Conservation (phyloP, 1,284 basidiomycete species). For the Vanrija sp. region DNA sequence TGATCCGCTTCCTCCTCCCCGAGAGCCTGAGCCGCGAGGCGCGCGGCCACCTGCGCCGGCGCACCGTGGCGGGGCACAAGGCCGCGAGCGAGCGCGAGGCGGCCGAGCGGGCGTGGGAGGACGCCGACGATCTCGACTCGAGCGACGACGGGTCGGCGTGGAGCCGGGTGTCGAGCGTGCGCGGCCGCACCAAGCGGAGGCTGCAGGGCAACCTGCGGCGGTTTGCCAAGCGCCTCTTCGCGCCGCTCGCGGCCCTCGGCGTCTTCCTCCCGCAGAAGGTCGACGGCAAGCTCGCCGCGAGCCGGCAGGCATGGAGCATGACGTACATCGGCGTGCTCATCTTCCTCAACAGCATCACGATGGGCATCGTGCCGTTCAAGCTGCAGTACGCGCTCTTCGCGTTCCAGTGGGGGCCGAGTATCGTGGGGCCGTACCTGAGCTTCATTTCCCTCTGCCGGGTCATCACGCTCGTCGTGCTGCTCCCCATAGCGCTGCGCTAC, state of each 20-base stretch:
- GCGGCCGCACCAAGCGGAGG: slow-evolving; percentile 1
- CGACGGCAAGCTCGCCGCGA: slow-evolving; percentile 27
- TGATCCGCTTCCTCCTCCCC: slow-evolving; percentile 63
- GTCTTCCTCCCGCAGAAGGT: slow-evolving; percentile 59
- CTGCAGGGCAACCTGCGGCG: slow-evolving; percentile 27
- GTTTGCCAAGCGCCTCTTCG: slow-evolving; percentile 47
- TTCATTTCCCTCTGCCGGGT: slow-evolving; percentile 59
- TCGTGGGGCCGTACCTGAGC: slow-evolving; percentile 75
- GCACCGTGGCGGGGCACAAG: slow-evolving; percentile 8
- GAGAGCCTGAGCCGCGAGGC: slow-evolving; percentile 60
- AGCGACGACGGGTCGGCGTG: slow-evolving; percentile 14
- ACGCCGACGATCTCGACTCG: slow-evolving; percentile 17
- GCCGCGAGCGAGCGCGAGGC: slow-evolving; percentile 48
- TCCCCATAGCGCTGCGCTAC: slow-evolving; percentile 55
- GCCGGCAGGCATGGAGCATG: slow-evolving; percentile 64
- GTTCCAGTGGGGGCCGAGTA: slow-evolving; percentile 69
- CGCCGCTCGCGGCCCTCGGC: slow-evolving; percentile 62
- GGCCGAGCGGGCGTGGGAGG: slow-evolving; percentile 47
- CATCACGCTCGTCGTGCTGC: slow-evolving; percentile 58
- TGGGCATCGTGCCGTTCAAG: slow-evolving; percentile 61
- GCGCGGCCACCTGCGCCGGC: slow-evolving; percentile 32
- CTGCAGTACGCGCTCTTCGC: slow-evolving; percentile 65
- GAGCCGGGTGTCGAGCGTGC: slow-evolving; percentile 9
- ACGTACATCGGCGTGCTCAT: slow-evolving; percentile 52
- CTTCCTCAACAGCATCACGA: slow-evolving; percentile 56